Evolutionary conservation across 345 rosid genomes (phyloP), one percentile per base, ranked within the genome.

Genomic region (Eucalyptus decipiens): DNA sequence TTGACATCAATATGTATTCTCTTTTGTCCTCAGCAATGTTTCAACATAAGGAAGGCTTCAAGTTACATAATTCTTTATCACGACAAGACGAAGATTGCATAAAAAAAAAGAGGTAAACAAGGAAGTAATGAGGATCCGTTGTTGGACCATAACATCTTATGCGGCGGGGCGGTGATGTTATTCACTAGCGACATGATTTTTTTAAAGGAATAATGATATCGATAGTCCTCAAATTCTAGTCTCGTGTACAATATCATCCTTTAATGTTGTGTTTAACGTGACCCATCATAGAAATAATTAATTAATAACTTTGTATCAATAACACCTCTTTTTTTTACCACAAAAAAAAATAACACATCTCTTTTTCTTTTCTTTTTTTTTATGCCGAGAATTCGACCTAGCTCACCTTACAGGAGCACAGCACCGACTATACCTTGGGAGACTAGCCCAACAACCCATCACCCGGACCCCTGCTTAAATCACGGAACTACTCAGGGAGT

Each of bases 401-500:
- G 1, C 15, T 1, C 15, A 48, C 6, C 15, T 48, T 48, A 48
- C 2, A 0, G 0, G 15, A 48, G 6, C 2, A 48, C 5, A 48
- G 5, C 0, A 12, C 1, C 1, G 50, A 48, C 50, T 48, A 48
- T 48, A 48, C 15, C 15, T 12, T 15, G 0, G 15, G 50, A 48
- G 50, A 48, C 2, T 48, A 0, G 15, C 50, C 50, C 50, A 48
- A 48, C 50, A 48, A 48, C 0, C 2, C 1, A 48, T 48, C 50
- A 48, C 6, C 5, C 15, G 6, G 1, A 6, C 50, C 15, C 50
- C 6, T 12, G 1, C 50, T 12, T 48, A 48, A 48, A 48, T 48
- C 50, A 48, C 0, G 15, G 0, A 48, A 48, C 15, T 48, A 48
- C 6, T 48, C 6, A 48, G 0, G 0, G 15, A 12, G 50, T 48